phyloP scores from a whole-genome alignment of 1,284 basidiomycete species.

The Polyporus tsugae region DNA sequence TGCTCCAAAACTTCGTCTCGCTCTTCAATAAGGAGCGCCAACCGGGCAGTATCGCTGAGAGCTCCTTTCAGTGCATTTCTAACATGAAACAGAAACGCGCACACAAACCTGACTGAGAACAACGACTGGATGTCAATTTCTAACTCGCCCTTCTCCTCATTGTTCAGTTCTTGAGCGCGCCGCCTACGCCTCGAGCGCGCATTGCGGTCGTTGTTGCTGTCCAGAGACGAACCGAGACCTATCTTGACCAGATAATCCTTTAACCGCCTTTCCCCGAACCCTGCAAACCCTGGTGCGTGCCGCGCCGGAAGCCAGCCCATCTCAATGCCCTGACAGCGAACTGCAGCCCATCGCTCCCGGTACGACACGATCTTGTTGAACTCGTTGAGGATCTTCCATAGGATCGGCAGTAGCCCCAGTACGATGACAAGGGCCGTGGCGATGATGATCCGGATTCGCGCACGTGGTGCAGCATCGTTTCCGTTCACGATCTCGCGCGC shows the following conservation, averaged over 20 bases:
- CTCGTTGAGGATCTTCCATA: conserved; percentile 72
- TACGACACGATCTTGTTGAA: conserved; percentile 65
- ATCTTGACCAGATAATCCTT: conserved; percentile 73
- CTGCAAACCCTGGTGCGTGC: conserved; percentile 65
- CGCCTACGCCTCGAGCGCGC: conserved; percentile 40
- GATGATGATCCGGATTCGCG: conserved; percentile 69
- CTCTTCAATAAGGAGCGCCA: conserved; percentile 75
- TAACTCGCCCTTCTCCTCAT: conserved; percentile 51
- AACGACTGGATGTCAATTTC: conserved; percentile 76
- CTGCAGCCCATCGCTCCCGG: conserved; percentile 65
- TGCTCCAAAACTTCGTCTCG: conserved; percentile 77
- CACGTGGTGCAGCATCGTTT: conserved; percentile 52
- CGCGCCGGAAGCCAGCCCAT: conserved; percentile 76
- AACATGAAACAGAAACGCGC: background rate
- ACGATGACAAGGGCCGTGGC: conserved; percentile 68
- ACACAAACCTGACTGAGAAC: conserved; percentile 74
- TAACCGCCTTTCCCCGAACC: conserved; percentile 76
- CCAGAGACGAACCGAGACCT: conserved; percentile 67
- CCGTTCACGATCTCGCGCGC: conserved; percentile 46
- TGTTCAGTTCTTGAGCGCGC: conserved; percentile 46
- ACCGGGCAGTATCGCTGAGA: conserved; percentile 67
- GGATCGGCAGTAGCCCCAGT: conserved; percentile 67
- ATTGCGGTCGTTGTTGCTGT: conserved; percentile 36
- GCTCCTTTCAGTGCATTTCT: background rate
- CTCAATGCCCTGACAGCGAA: conserved; percentile 72